These are phyloP conservation scores for Clitoria ternatea DNA, from an alignment of 306 rosid species.

Conservation along the genomic window DNA sequence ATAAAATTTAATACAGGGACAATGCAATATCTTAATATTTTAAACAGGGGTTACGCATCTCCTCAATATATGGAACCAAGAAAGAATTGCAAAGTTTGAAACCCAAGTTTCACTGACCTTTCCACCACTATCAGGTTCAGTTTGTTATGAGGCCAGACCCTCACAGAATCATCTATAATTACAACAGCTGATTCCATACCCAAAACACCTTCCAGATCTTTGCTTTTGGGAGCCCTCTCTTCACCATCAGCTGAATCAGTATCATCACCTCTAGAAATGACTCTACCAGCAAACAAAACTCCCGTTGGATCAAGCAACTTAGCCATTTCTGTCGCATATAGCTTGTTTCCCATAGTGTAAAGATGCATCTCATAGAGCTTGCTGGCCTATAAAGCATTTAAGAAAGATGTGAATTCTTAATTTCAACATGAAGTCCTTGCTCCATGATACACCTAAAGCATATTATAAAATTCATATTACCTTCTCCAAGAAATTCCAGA, in stretches of 20 bases:
- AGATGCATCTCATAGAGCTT: conserved; percentile 94
- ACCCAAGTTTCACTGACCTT: conserved; percentile 48
- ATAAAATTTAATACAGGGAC: conserved; percentile 27
- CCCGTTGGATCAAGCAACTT: conserved; percentile 96
- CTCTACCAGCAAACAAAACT: conserved; percentile 81
- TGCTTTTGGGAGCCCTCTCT: conserved; percentile 85
- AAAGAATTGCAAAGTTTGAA: not conserved
- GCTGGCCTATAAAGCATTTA: conserved; percentile 69
- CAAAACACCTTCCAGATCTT: conserved; percentile 98
- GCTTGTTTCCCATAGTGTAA: conserved; percentile 98
- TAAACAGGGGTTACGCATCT: conserved; percentile 25
- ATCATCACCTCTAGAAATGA: conserved; percentile 93
- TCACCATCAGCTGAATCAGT: conserved; percentile 73
- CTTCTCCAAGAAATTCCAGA: conserved; percentile 98
- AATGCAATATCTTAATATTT: conserved; percentile 24
- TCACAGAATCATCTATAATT: conserved; percentile 92
- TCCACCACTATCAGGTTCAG: conserved; percentile 95
- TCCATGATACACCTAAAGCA: not conserved
- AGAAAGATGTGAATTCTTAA: conserved; percentile 7
- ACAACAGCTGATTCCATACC: conserved; percentile 98
- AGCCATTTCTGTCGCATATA: conserved; percentile 99
- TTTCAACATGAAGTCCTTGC: conserved; percentile 14
- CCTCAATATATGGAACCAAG: conserved; percentile 10
- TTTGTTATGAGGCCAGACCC: conserved; percentile 99
- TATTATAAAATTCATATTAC: conserved; percentile 34